Evolutionary conservation across 2,329 filamentous ascomycete genomes (phyloP).

Genomic region (Metarhizium guizhouense): DNA sequence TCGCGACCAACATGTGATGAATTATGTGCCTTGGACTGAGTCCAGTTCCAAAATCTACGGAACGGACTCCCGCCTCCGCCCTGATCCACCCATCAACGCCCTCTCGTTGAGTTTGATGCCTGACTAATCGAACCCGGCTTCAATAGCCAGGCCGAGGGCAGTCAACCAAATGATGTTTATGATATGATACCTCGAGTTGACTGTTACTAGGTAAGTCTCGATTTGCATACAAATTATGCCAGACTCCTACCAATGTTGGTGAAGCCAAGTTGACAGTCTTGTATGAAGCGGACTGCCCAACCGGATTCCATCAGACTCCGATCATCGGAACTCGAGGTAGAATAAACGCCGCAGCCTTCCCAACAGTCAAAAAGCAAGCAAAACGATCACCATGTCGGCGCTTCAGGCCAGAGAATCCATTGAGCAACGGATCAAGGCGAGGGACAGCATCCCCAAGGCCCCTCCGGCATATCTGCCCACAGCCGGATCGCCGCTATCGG

Average conservation of each 20-base stretch:
- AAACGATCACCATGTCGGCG: conserved; percentile 7
- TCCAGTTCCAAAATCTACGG: neutral
- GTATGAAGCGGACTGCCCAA: neutral
- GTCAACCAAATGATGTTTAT: neutral
- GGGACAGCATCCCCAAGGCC: conserved; percentile 36
- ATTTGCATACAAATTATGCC: neutral
- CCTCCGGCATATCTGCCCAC: conserved; percentile 39
- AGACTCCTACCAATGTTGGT: neutral
- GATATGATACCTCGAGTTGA: neutral
- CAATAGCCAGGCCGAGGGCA: neutral
- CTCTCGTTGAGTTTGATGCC: neutral
- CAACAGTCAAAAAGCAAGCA: neutral
- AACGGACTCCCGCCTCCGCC: neutral
- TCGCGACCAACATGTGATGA: neutral
- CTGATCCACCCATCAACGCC: neutral
- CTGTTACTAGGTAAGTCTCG: neutral
- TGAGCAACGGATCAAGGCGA: conserved; percentile 30
- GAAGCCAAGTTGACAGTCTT: neutral
- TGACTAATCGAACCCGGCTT: neutral
- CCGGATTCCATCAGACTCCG: neutral
- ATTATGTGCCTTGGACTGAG: neutral
- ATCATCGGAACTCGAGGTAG: neutral
- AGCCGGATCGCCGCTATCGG: conserved; percentile 32
- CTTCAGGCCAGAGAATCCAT: conserved; percentile 9
- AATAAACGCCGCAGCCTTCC: neutral